Conservation (phyloP, 345 rosid species). For the Cochlearia excelsa region DNA sequence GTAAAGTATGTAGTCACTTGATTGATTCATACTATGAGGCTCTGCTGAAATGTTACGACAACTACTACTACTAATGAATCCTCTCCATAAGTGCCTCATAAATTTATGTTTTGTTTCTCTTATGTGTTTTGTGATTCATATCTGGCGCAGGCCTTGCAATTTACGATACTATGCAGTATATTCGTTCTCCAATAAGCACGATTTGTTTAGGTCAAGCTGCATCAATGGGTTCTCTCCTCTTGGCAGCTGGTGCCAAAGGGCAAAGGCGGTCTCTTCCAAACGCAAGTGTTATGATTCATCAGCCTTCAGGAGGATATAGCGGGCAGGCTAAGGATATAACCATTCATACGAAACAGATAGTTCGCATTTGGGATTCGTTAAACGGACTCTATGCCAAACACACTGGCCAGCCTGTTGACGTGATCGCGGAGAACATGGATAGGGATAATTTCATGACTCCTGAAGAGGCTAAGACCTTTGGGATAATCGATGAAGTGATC, state of each 20-base stretch:
- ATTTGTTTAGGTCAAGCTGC: conserved; percentile 95
- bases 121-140: neutral
- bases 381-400: conserved; percentile 65
- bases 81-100: neutral
- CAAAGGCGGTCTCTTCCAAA: conserved; percentile 85
- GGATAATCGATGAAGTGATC: conserved; percentile 90
- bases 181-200: conserved; percentile 76
- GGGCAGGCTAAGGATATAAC: conserved; percentile 92
- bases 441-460: conserved; percentile 90
- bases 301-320: conserved; percentile 89
- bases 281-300: conserved; percentile 86
- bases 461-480: conserved; percentile 78
- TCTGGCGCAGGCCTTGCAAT: conserved; percentile 69
- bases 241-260: conserved; percentile 81
- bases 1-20: neutral
- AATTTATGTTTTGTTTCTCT: too few relatives aligned
- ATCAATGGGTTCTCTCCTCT: conserved; percentile 88
- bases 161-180: conserved; percentile 90
- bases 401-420: conserved; percentile 63
- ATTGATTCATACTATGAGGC: neutral
- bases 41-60: neutral
- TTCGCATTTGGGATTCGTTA: conserved; percentile 72
- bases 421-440: conserved; percentile 83
- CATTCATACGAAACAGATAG: conserved; percentile 83
- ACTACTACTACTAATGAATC: neutral